Evolutionary conservation across 2,329 filamentous ascomycete species (phyloP), one percentile per base, ranked within the genome.

Genomic region (Sporothrix mexicana): DNA sequence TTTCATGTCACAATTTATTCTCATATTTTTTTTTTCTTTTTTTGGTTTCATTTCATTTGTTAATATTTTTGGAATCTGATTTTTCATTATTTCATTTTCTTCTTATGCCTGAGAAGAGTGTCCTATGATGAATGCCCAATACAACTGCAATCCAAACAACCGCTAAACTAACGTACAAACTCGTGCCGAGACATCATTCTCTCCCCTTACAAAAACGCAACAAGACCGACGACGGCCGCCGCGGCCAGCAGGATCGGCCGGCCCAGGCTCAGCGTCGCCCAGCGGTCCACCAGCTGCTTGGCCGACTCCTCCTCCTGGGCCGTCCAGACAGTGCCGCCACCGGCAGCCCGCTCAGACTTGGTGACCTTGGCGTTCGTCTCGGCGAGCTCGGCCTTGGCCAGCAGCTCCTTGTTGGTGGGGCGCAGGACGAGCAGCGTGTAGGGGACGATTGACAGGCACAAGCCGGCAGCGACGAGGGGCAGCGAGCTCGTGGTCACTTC

Each of bases 201-300:
- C 12, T 36, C 20, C 15, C 41, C 8, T 47, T 70, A 74, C 73
- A 74, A 61, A 12, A 55, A 74, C 17, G 70, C 23, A 13, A 68
- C 51, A 36, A 75, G 62, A 2, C 69, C 74, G 15, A 61, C 41
- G 12, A 71, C 13, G 2, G 75, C 61, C 9, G 68, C 55, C 2
- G 72, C 68, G 2, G 70, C 51, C 61, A 79, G 66, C 74, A 80
- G 70, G 17, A 45, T 73, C 8, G 73, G 55, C 70, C 79, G 75
- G 9, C 77, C 79, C 59, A 89, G 74, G 76, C 89, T 89, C 76
- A 88, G 77, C 68, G 83, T 80, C 2, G 82, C 87, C 88, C 88
- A 90, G 73, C 80, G 81, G 76, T 90, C 87, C 51, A 90, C 82
- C 76, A 90, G 78, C 73, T 80, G 82, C 78, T 88, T 86, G 8